phyloP scores from a whole-genome alignment of 129 eudicot species.

The Helianthus tuberosus region DNA sequence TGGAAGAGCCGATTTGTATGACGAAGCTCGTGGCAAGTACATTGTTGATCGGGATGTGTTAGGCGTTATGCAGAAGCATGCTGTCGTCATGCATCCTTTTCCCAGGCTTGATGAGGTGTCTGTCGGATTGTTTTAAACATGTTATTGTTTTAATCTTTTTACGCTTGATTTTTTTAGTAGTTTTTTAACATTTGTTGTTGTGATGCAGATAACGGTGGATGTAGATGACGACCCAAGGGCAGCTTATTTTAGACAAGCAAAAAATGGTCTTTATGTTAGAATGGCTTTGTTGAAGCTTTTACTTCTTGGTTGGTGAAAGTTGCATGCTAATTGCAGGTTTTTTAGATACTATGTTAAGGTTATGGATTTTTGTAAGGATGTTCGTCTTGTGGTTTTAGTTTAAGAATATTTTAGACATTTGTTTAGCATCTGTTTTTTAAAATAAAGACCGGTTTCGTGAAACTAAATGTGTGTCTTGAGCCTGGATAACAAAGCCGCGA shows the following conservation, averaged over 20 bases:
- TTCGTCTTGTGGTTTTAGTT: not conserved
- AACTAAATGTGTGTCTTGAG: not conserved
- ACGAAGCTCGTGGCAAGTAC: conserved; percentile 92
- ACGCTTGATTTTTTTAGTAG: not conserved
- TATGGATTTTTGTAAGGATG: conserved; percentile 1
- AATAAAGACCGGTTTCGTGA: not conserved
- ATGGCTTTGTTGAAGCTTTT: conserved; percentile 92
- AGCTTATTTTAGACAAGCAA: conserved; percentile 95
- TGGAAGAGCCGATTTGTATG: conserved; percentile 69
- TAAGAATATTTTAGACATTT: not conserved
- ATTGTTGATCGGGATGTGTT: conserved; percentile 69
- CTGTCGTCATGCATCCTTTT: conserved; percentile 95
- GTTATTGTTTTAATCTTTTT: not conserved
- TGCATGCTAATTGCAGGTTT: not conserved
- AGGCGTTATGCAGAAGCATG: conserved; percentile 88
- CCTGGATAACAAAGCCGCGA: not conserved
- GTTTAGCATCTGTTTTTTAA: not conserved
- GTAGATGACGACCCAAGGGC: conserved; percentile 97
- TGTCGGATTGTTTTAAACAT: not conserved
- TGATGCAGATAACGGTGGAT: conserved; percentile 76
- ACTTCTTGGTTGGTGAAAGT: conserved; percentile 81
- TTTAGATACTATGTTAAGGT: not conserved
- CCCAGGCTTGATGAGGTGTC: conserved; percentile 96
- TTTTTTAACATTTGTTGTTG: not conserved
- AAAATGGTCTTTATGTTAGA: conserved; percentile 87